These are phyloP conservation scores for Fusarium goolgardi DNA, from an alignment of 2,329 filamentous ascomycete genomes.

Conservation along the genomic window DNA sequence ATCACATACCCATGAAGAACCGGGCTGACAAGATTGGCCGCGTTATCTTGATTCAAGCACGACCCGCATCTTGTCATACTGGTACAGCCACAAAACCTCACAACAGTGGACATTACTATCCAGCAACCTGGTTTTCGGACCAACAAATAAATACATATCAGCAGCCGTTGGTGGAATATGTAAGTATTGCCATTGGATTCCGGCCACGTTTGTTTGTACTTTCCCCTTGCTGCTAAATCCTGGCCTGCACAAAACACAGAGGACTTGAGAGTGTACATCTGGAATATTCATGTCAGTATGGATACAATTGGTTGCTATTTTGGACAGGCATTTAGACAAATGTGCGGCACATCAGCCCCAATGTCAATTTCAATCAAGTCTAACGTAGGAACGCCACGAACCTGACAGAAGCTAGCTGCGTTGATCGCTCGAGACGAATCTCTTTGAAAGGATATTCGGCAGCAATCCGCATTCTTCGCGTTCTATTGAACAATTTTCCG, in stretches of 20 bases:
- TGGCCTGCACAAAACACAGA: not conserved
- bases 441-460: not conserved
- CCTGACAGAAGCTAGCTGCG: conserved; percentile 6
- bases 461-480: conserved; percentile 14
- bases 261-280: not conserved
- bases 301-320: not conserved
- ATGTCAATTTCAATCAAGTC: conserved; percentile 6
- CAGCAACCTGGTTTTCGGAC: conserved; percentile 37
- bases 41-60: conserved; percentile 6
- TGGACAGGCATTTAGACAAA: conserved; percentile 1
- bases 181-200: conserved; percentile 9
- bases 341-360: conserved; percentile 9
- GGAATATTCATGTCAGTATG: not conserved
- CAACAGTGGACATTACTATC: conserved; percentile 17
- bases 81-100: conserved; percentile 6
- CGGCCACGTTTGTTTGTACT: conserved; percentile 15
- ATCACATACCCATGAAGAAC: not conserved
- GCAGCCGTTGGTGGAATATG: conserved; percentile 2
- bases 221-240: not conserved
- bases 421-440: not conserved
- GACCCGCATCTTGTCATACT: conserved; percentile 19
- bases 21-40: conserved; percentile 8
- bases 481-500: conserved; percentile 16
- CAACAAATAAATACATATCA: conserved; percentile 16
- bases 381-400: conserved; percentile 5